Base-by-base conservation (phyloP, 345 rosid species). In the Kernera saxatilis region DNA sequence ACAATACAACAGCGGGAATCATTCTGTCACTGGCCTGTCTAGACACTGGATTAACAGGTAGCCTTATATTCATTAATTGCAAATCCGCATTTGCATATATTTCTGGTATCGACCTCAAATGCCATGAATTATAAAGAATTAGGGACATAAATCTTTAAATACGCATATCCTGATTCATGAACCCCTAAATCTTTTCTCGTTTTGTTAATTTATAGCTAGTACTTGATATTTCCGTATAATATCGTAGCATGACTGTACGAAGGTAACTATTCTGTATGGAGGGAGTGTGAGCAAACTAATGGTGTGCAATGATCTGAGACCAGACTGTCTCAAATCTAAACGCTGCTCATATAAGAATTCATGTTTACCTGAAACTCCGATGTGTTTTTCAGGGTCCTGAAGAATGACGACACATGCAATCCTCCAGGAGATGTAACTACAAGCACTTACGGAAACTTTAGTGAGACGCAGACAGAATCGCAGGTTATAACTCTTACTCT, bases 401-500 rank as follows among this genome's bases (percentile, higher is more conserved):
- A 80, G 72, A 72, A 76, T 50, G 89, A 87, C 29, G 87, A 78
- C 51, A 37, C 36, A 48, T 17, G 67, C 65, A 77, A 52, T 52
- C 75, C 85, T 60, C 56, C 84, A 21, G 55, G 63, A 60, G 79
- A 80, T 64, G 82, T 45, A 43, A 70, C 73, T 40, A 69, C 45
- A n/a, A 72, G 83, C 75, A 53, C 74, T 36, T 83, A 80, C 35
- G 85, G 85, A 67, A 81, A 81, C 75, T 94, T 94, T 71, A 93
- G 96, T 67, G 97, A 93, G 82, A 94, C 99, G 8, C 99, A 91
- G 79, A 89, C 96, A 14, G 99, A 91, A 17, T 94, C 97, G 26
- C 99, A 94, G 97, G 99, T 91, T 74, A 56, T 26, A 23, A 52
- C 65, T 81, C 78, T 64, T 46, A 54, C 75, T 33, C 29, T 67